Evolutionary conservation across 148 eudicot species (phyloP).

Genomic region (Chenopodium berlandieri): DNA sequence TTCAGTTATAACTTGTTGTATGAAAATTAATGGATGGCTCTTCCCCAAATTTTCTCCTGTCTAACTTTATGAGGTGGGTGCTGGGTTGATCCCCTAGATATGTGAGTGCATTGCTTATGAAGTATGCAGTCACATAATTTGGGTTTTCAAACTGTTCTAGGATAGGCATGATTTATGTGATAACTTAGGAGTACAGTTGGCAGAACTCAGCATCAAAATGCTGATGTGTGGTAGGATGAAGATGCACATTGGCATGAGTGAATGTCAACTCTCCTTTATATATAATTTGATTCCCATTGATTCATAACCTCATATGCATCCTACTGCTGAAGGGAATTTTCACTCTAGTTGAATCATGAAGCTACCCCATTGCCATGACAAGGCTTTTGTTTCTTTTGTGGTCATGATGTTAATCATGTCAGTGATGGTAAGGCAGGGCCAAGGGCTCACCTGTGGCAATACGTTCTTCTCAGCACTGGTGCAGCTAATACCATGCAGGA

Average conservation of each 20-base stretch:
- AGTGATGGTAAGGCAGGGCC: conserved; percentile 36
- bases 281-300: not conserved
- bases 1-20: not conserved
- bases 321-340: not conserved
- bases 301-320: not conserved
- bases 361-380: conserved; percentile 14
- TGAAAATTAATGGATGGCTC: not conserved
- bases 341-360: conserved; percentile 35
- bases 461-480: conserved; percentile 84
- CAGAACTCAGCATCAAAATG: conserved; percentile 34
- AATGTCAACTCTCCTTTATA: conserved; percentile 24
- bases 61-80: not conserved
- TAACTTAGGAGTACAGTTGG: conserved; percentile 10
- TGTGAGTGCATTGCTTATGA: conserved; percentile 1
- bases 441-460: conserved; percentile 51
- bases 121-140: conserved; percentile 34
- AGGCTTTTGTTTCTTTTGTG: conserved; percentile 23
- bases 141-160: conserved; percentile 40
- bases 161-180: conserved; percentile 18
- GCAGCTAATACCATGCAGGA: conserved; percentile 86
- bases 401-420: conserved; percentile 32
- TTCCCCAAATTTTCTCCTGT: not conserved
- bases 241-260: conserved; percentile 33
- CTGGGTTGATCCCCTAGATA: not conserved
- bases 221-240: conserved; percentile 43